phyloP scores from a whole-genome alignment of 768 basidiomycete genomes.

The Tylopilus plumbeoviolaceoides region DNA sequence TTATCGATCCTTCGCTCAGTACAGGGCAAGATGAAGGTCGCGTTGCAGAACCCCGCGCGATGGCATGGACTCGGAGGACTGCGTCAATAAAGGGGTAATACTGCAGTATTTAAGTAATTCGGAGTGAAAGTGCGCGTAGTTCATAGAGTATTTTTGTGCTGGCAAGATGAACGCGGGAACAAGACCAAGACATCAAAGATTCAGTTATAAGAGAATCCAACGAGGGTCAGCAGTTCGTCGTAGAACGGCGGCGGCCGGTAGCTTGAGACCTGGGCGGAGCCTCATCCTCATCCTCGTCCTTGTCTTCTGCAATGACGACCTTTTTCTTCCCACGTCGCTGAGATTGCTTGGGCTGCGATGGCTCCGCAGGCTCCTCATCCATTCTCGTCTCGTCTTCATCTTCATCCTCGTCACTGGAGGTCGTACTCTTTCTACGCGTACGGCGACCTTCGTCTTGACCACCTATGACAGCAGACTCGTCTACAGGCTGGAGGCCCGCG shows the following conservation, averaged over 20 bases:
- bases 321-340: slow-evolving; percentile 29
- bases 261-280: slow-evolving; percentile 19
- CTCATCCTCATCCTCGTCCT: slow-evolving; percentile 33
- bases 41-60: slow-evolving; percentile 29
- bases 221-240: slow-evolving; percentile 15
- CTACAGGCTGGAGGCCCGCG: slow-evolving; percentile 51
- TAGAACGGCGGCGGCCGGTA: slow-evolving; percentile 17
- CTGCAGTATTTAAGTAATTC: slow-evolving; percentile 20
- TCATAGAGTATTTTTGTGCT: slow-evolving; percentile 6
- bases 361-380: slow-evolving; percentile 27
- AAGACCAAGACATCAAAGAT: not conserved
- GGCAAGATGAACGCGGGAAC: not conserved
- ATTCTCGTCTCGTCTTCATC: slow-evolving; percentile 38
- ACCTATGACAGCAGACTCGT: slow-evolving; percentile 63
- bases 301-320: slow-evolving; percentile 39
- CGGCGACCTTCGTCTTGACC: slow-evolving; percentile 50
- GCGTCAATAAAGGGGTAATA: slow-evolving; percentile 26
- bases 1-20: slow-evolving; percentile 46
- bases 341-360: slow-evolving; percentile 29
- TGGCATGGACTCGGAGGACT: slow-evolving; percentile 9
- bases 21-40: slow-evolving; percentile 40
- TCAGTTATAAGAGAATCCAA: not conserved
- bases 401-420: slow-evolving; percentile 36
- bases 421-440: slow-evolving; percentile 31
- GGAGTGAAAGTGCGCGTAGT: slow-evolving; percentile 10